Base-by-base conservation (phyloP, 148 eudicot species). In the Heliosperma pusillum region DNA sequence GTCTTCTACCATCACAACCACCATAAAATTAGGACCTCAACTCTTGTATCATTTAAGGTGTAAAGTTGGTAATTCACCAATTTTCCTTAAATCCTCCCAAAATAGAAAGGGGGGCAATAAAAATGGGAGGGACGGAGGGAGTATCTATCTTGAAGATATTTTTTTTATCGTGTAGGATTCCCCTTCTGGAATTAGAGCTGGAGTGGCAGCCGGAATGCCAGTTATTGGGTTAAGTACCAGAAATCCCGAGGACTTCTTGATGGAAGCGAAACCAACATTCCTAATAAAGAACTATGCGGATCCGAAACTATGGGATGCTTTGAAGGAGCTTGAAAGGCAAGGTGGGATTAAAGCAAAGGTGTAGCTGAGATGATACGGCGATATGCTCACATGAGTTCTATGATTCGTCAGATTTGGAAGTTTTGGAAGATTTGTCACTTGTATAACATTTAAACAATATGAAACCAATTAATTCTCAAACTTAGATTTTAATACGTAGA, bases 191-290 rank as follows among this genome's bases (percentile, higher is more conserved):
- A 95, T 90, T 72, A 90, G 79, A 84, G 98, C 98, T 44, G 98
- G 98, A 15, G 93, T 92, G n/a, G 97, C 92, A 17, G 97, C 98
- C 55, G 96, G 96, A 73, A 89, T 91, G 89, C 98, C 96, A 3
- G 97, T 95, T 27, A 82, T 95, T 56, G 98, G 97, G 30, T 77
- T 95, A 74, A 74, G 84, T 30, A 89, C 91, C 42, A 78, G 98
- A 83, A 95, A 90, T 64, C 97, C 98, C 0, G 92, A 86, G 52
- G 72, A 71, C 56, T 53, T 88, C 45, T 75, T 95, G 66, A 80
- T 80, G 89, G 86, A 82, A 83, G 98, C 90, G 53, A 89, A 87
- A 20, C 93, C 98, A 26, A 66, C 86, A 7, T 79, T 95, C 73
- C 91, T 95, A 20, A 85, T 92, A 40, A 87, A 88, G 80, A 86